Evolutionary conservation across 805 yeast genomes (phyloP), one percentile per base, ranked within the genome.

Genomic region (Pichia californica): DNA sequence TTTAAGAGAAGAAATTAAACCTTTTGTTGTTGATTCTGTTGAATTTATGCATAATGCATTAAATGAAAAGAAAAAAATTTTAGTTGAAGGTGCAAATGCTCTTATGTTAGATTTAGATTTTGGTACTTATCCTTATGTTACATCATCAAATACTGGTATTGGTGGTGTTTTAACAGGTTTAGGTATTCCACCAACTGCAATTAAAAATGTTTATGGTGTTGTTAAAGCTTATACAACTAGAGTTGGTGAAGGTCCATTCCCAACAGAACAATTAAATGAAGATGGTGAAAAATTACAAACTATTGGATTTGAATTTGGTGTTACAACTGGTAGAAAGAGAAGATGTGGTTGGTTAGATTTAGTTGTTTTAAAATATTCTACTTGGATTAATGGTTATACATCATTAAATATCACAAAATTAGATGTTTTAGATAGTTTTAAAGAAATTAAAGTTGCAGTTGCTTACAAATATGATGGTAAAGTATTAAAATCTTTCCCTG

Each of bases 231-330:
- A 93, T 69, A 93, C 99, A 36, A 93, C 99, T 30, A 81, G 99
- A 68, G 99, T 93, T 44, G 99, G 99, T 57, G 98, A 89, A 62
- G 99, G 99, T 52, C 99, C 99, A 27, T 93, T 93, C 84, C 97
- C 99, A 49, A 83, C 98, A 45, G 99, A 93, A 69, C 98, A 89
- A 64, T 76, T 89, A 62, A 88, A 91, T 64, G 80, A 69, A 30
- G 78, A 71, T 38, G 99, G 99, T 59, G 95, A 85, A 57, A 77
- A 79, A 52, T 73, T 93, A 61, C 99, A 93, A 66, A 68, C 73
- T 35, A 86, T 93, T 50, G 99, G 99, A 58, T 95, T 89, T 46
- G 99, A 93, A 69, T 86, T 63, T 58, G 99, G 99, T 68, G 99
- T 93, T 55, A 93, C 99, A 51, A 93, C 99, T 30, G 99, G 99